Conservation (phyloP, 208 protist species). For the Acanthamoeba divionensis region DNA sequence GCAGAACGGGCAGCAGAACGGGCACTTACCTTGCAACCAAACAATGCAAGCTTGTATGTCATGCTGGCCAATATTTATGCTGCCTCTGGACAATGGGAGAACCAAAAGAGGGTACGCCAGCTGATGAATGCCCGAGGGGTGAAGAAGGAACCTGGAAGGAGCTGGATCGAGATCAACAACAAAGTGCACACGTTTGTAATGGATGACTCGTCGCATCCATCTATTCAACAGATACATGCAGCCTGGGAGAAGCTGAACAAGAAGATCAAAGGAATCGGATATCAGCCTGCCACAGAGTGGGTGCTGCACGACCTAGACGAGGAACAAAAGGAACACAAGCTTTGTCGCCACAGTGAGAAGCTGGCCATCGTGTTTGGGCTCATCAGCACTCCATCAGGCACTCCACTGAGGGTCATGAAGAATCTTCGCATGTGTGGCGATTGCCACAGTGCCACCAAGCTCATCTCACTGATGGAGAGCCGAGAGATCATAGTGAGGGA, state of each 20-base stretch:
- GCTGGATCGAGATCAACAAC: constrained; percentile 14
- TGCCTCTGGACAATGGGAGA: not conserved
- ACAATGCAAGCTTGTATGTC: not conserved
- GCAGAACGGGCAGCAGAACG: not conserved
- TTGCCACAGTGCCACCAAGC: constrained; percentile 51
- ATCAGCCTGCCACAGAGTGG: not conserved
- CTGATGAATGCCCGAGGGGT: not conserved
- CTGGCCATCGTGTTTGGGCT: constrained; percentile 25
- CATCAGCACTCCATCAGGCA: not conserved
- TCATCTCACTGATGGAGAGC: not conserved
- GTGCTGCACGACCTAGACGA: not conserved
- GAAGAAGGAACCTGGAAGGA: constrained; percentile 13
- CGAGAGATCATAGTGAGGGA: constrained; percentile 32
- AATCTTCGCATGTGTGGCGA: constrained; percentile 50
- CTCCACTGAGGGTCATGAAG: not conserved
- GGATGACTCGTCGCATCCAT: not conserved
- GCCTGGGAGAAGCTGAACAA: not conserved
- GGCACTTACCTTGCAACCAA: not conserved
- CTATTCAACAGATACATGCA: not conserved
- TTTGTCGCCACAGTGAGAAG: constrained; percentile 50
- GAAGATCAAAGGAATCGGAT: not conserved
- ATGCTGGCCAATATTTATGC: constrained; percentile 29
- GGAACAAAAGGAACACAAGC: not conserved
- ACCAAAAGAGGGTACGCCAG: not conserved
- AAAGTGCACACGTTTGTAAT: not conserved